Evolutionary conservation across 129 eudicot species (phyloP).

Genomic region (Escallonia rubra): DNA sequence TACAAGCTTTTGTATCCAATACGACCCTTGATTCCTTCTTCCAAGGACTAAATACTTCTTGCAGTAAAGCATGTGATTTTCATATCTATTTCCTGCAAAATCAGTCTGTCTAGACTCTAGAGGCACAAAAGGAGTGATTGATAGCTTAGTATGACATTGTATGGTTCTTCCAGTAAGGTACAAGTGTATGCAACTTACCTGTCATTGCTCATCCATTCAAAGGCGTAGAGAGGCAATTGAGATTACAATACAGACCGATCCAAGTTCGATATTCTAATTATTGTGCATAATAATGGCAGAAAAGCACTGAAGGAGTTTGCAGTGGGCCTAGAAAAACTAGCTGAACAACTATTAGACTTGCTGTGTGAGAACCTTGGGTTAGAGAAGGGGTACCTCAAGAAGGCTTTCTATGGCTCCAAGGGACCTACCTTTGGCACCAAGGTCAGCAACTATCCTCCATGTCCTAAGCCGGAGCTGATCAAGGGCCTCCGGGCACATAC

Average conservation of each 20-base stretch:
- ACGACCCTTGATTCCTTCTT: too few species aligned
- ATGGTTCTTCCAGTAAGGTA: background rate
- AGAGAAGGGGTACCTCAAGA: constrained; percentile 82
- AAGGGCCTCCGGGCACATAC: constrained; percentile 98
- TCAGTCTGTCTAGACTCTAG: too few species aligned
- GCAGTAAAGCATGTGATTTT: too few species aligned
- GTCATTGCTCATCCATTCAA: too few species aligned
- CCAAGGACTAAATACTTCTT: too few species aligned
- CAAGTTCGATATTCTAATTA: too few species aligned
- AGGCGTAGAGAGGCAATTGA: too few species aligned
- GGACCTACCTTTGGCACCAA: constrained; percentile 95
- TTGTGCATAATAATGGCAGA: constrained; percentile 28
- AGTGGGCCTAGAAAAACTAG: constrained; percentile 53
- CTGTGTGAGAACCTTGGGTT: constrained; percentile 88
- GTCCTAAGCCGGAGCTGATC: constrained; percentile 86
- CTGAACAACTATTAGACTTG: constrained; percentile 66
- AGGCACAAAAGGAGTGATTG: too few species aligned
- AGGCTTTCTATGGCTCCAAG: constrained; percentile 69
- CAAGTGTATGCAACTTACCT: too few species aligned
- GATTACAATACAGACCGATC: too few species aligned
- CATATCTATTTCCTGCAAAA: too few species aligned
- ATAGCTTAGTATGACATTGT: background rate
- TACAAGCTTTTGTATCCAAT: too few species aligned
- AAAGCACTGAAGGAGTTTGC: constrained; percentile 86
- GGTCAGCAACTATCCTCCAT: constrained; percentile 92